Evolutionary conservation across 1,284 basidiomycete species (phyloP), one percentile per base, ranked within the genome.

Genomic region (Xanthoconium separans): DNA sequence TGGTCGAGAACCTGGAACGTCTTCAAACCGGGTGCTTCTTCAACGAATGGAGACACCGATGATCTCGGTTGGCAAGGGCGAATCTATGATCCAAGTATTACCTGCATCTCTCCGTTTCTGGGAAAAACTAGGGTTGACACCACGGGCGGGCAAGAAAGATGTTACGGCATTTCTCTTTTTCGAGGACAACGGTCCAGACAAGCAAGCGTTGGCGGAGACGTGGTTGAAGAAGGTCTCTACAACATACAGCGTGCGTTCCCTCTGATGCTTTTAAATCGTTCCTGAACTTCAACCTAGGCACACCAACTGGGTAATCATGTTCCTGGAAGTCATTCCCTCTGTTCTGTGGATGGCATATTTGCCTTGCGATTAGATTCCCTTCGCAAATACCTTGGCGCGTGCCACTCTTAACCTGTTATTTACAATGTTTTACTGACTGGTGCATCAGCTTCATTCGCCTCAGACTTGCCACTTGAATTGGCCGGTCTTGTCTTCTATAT

Each of bases 81-180:
- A 83, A 44, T 75, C 77, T 5, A 67, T 91, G 22, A 73, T 91
- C 12, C 82, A 89, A 40, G 66, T 90, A 12, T 68, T 82, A 16
- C 83, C 89, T 5, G 67, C 86, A 2, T 84, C 89, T 0, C 63
- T 93, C 18, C 77, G 83, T 3, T 93, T 92, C 66, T 93, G 91
- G 91, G 83, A 88, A 57, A 92, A 90, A 64, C 77, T 93, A 30
- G 89, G 87, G 0, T 67, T 94, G 47, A 77, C 78, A 29, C 91
- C 91, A 0, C 76, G 82, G 36, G 77, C 78, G 40, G 91, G 91
- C 3, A 73, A 72, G 48, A 93, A 93, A 70, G 75, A 92, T 58
- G 76, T 88, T 1, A 77, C 75, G 1, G 81, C 81, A 0, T 90
- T 84, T 65, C 80, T 84, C 1, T 70, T 93, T 70, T 93, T 81